A percentile compares a stretch with the other conserved stretches of the same genome.
Evolutionary conservation across 2,329 filamentous ascomycete species (phyloP).

Genomic region (Pseudopithomyces maydicus): DNA sequence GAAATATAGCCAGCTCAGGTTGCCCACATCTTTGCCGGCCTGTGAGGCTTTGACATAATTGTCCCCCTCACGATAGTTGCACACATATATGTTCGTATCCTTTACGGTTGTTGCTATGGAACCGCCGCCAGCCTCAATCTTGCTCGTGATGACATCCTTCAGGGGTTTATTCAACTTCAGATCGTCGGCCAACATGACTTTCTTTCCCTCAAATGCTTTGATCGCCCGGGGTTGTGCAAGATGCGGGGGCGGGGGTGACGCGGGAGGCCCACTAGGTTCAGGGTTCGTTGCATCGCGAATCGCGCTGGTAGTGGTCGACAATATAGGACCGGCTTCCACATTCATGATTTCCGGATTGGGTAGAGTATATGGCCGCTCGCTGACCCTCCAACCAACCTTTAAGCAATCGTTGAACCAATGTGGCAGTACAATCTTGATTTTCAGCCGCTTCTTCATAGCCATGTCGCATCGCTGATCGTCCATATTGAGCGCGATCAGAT

Average conservation of each 20-base stretch:
- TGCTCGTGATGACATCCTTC: slow-evolving; percentile 67
- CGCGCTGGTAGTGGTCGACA: slow-evolving; percentile 54
- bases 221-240: slow-evolving; percentile 35
- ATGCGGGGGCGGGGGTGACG: slow-evolving; percentile 23
- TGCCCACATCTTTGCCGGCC: slow-evolving; percentile 82
- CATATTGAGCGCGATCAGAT: slow-evolving; percentile 81
- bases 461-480: slow-evolving; percentile 73
- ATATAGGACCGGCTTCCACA: slow-evolving; percentile 29
- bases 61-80: slow-evolving; percentile 80
- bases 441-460: slow-evolving; percentile 67
- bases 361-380: slow-evolving; percentile 82
- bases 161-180: slow-evolving; percentile 72
- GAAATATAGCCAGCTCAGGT: slow-evolving; percentile 91
- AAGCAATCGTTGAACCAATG: slow-evolving; percentile 99
- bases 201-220: slow-evolving; percentile 75
- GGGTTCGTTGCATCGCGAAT: slow-evolving; percentile 43
- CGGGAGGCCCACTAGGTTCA: slow-evolving; percentile 29
- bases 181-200: slow-evolving; percentile 77
- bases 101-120: slow-evolving; percentile 67
- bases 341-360: slow-evolving; percentile 82
- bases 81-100: slow-evolving; percentile 81
- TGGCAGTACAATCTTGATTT: slow-evolving; percentile 84
- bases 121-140: slow-evolving; percentile 76
- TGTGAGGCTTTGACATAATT: slow-evolving; percentile 80
- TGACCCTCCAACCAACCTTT: slow-evolving; percentile 87